Percentiles rank a stretch among this genome's conserved stretches.
Conservation (phyloP, 1,139 yeast genomes). For the Hansenula sp. region DNA sequence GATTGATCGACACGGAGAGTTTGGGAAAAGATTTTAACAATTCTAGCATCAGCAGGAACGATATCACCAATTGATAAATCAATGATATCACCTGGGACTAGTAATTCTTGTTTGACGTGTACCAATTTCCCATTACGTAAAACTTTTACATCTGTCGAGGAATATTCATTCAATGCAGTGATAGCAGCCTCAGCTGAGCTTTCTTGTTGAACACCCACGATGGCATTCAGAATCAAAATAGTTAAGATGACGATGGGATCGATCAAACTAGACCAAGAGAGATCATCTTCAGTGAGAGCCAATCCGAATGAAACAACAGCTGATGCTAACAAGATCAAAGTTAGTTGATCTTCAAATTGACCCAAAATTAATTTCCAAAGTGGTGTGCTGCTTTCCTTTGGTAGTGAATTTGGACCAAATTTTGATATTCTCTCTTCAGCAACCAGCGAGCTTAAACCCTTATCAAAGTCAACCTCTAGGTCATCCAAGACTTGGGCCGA, state of each 20-base stretch:
- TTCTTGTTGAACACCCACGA: slow-evolving; percentile 39
- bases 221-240: slow-evolving; percentile 34
- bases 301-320: slow-evolving; percentile 34
- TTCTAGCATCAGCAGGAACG: slow-evolving; percentile 71
- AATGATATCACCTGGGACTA: slow-evolving; percentile 78
- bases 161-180: slow-evolving; percentile 33
- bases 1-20: slow-evolving; percentile 80
- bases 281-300: slow-evolving; percentile 29
- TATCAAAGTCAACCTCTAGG: slow-evolving; percentile 9
- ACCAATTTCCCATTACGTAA: slow-evolving; percentile 36
- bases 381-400: slow-evolving; percentile 32
- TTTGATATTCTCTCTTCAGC: slow-evolving; percentile 13
- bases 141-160: slow-evolving; percentile 41
- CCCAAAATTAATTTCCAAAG: slow-evolving; percentile 29
- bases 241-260: slow-evolving; percentile 36
- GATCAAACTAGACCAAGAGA: slow-evolving; percentile 30
- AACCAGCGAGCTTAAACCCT: slow-evolving; percentile 14
- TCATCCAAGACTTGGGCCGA: slow-evolving; percentile 8
- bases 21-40: slow-evolving; percentile 45
- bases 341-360: slow-evolving; percentile 35
- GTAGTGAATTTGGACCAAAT: slow-evolving; percentile 21
- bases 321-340: slow-evolving; percentile 32
- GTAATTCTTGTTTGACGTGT: slow-evolving; percentile 36
- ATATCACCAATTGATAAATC: slow-evolving; percentile 70
- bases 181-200: slow-evolving; percentile 38